Conservation (phyloP, 1,284 basidiomycete genomes). For the Ustilago hordei region DNA sequence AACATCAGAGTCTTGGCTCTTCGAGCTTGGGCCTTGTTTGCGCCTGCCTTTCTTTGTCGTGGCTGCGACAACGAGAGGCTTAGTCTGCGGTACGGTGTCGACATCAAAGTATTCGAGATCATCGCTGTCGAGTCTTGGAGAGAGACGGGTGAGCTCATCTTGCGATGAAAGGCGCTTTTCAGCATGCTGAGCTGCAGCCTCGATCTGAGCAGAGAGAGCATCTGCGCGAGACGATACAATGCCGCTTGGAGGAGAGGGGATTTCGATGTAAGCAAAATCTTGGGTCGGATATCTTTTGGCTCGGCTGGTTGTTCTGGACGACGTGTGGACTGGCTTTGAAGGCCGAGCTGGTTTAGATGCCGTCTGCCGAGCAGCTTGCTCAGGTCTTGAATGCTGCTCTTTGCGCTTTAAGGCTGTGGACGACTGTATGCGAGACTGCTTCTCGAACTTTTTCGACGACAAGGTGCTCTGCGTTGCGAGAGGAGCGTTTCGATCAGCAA, state of each 20-base stretch:
- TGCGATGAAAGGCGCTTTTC: constrained; percentile 5
- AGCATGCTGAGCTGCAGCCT: constrained; percentile 8
- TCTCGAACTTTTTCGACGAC: neutral
- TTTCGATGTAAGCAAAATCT: constrained; percentile 5
- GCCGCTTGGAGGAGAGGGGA: constrained; percentile 4
- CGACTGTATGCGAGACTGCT: neutral
- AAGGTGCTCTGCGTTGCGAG: neutral
- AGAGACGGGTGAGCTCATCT: constrained; percentile 23
- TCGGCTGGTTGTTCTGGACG: neutral
- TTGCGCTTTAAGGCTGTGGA: neutral
- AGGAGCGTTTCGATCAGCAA: constrained; percentile 29
- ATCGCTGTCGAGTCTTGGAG: constrained; percentile 30
- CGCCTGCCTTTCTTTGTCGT: constrained; percentile 1
- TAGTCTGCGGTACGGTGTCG: constrained; percentile 9
- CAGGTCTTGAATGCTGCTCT: neutral
- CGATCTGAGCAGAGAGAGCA: constrained; percentile 17
- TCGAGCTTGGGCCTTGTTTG: neutral
- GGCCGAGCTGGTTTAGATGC: neutral
- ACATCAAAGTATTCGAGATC: constrained; percentile 43
- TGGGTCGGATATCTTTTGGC: neutral
- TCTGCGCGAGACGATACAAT: neutral
- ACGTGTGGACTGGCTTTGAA: neutral
- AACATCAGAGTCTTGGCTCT: constrained; percentile 1
- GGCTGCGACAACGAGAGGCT: neutral
- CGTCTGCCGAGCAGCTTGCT: neutral